Evolutionary conservation across 441 rosid species (phyloP), one percentile per base, ranked within the genome.

Genomic region (Aleurites moluccanus): DNA sequence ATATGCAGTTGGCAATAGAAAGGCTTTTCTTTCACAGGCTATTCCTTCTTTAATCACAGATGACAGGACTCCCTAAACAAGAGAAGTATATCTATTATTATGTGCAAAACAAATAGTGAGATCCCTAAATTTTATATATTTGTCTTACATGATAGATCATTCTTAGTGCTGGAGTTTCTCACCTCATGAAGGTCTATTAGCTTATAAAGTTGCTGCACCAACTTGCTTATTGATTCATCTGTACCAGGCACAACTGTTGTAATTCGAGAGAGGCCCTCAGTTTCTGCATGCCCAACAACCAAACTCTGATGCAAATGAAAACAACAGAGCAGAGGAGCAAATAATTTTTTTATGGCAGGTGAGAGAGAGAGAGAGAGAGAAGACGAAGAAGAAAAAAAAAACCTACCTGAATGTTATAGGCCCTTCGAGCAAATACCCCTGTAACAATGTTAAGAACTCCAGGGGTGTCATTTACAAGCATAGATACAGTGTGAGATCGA

Each of bases 241-340:
- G 98, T 91, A 67, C 89, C 97, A 73, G 97, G 92, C 69, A 91
- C 88, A 77, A 93, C 97, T 20, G 97, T 88, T 75, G 96, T 93
- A 66, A 93, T 93, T 77, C 96, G 94, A 75, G 98, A 91, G 60
- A 84, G 82, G 8, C 98, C 96, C 83, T 89, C 87, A 53, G 80
- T 81, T 87, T 91, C 98, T 74, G 97, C 83, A 79, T 90, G 98
- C 60, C 96, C 96, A 57, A 91, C 96, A 64, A 96, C 97, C 87
- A 93, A 88, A 86, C 98, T 93, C 98, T 93, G 84, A 42, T 38
- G 68, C 72, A 60, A 49, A 77, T 42, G n/a, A 73, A 72, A 66
- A 76, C 50, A 79, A 59, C 68, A 30, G 59, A 81, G 68, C 52
- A n/a, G 38, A 69, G 59, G 72, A 81, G 67, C 63, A 53, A 63